Base-by-base conservation (phyloP, 176 grass and related monocot species). In the Miscanthus lutarioriparius region DNA sequence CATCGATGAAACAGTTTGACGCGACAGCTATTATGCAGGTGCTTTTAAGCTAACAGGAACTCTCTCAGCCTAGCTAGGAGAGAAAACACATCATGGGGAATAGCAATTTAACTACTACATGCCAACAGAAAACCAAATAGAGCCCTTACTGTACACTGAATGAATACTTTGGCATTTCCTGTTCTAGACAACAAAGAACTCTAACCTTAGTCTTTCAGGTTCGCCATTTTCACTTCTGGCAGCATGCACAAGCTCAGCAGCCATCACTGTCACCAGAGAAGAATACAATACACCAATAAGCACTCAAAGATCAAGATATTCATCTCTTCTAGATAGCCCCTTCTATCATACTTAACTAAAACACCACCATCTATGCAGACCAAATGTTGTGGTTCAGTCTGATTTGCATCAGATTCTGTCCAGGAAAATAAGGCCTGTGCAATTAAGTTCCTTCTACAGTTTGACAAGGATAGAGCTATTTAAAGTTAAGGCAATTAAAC, bases 151-250 rank as follows among this genome's bases (percentile, higher is more conserved):
- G 45, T 41, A 35, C 37, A 79, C 23, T n/a, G 8, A 65, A 56
- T 65, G 47, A 20, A 2, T 80, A 66, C 35, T 74, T 88, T 74
- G 25, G 22, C 3, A 9, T 75, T 38, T 64, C 16, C 10, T 48
- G 79, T 28, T 75, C 13, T 14, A 85, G 22, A 32, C 74, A 88
- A 80, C 10, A 70, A 76, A 48, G 10, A 86, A 75, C 45, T 80
- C 81, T 98, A 88, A 98, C 96, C 96, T 95, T 90, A 98, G 54
- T 90, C 96, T 91, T 67, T 98, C 91, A 77, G 93, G 96, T 67
- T 93, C 87, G 17, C 84, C 82, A 77, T 89, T 86, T 92, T 93
- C 88, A 83, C 76, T 90, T 81, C 88, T 86, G 8, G 89, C 85
- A 63, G 68, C 64, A 80, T 17, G 70, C 32, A 93, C 96, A 78